Conservation (phyloP, 176 grass and related monocot species). For the Aegilops umbellulata region DNA sequence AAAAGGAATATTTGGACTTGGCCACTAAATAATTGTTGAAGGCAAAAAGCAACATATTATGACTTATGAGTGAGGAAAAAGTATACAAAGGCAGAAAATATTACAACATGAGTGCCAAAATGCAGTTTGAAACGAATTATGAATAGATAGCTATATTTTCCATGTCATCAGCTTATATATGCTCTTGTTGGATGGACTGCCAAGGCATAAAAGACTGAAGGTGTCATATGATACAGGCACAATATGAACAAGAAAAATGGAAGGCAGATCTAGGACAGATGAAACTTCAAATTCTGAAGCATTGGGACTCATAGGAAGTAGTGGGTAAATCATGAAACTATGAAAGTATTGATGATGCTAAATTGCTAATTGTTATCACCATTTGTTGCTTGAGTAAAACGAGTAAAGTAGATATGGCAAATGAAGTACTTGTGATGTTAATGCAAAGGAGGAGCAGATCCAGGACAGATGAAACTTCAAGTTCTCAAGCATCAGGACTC, state of each 20-base stretch:
- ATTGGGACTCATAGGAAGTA: background rate
- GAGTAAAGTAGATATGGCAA: background rate
- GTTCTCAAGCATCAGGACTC: background rate
- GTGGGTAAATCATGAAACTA: background rate
- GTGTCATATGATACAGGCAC: background rate
- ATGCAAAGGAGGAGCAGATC: background rate
- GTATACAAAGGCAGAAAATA: background rate
- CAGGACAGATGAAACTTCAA: background rate
- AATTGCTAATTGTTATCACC: background rate
- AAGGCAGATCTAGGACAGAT: background rate
- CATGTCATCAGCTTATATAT: background rate
- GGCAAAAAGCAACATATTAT: background rate
- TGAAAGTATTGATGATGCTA: background rate
- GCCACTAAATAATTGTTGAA: slow-evolving; percentile 4
- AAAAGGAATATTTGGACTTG: background rate
- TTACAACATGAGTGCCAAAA: background rate
- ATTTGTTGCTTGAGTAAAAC: background rate
- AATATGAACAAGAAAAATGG: background rate
- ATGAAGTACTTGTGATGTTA: background rate
- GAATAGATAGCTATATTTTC: background rate
- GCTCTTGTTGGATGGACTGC: background rate
- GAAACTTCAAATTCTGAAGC: background rate
- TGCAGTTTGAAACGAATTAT: background rate
- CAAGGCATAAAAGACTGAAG: background rate
- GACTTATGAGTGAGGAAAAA: background rate